A percentile compares a stretch with the other conserved stretches of the same genome.
Conservation (phyloP, 306 rosid genomes). For the Corylus heterophylla region DNA sequence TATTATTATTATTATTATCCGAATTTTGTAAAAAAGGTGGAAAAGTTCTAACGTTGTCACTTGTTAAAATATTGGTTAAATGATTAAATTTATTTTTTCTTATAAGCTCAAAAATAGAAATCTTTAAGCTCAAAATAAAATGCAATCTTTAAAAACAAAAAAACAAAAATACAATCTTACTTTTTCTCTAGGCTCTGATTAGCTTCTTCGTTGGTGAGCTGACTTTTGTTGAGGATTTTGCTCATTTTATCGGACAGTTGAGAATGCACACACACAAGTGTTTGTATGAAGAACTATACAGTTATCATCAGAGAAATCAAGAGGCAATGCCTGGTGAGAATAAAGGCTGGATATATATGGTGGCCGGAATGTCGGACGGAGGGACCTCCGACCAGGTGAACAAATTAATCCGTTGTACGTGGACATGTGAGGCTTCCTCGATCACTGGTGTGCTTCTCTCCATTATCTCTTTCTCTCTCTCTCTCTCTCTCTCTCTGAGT, state of each 20-base stretch:
- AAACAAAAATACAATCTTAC: slow-evolving; percentile 23
- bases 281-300: not conserved
- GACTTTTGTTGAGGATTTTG: slow-evolving; percentile 61
- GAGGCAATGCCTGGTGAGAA: slow-evolving; percentile 47
- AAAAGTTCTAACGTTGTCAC: too few species aligned
- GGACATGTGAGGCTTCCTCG: slow-evolving; percentile 47
- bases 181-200: slow-evolving; percentile 43
- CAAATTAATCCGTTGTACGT: slow-evolving; percentile 54
- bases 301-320: not conserved
- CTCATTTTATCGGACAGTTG: slow-evolving; percentile 77
- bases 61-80: too few species aligned
- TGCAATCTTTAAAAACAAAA: slow-evolving; percentile 8
- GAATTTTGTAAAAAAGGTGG: too few species aligned
- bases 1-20: too few species aligned
- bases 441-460: slow-evolving; percentile 45
- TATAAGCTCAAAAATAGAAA: not conserved
- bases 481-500: not conserved
- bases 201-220: slow-evolving; percentile 62
- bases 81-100: too few species aligned
- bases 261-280: not conserved
- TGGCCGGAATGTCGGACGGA: slow-evolving; percentile 35
- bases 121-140: not conserved
- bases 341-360: slow-evolving; percentile 35
- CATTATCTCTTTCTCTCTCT: slow-evolving; percentile 27
- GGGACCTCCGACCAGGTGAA: slow-evolving; percentile 65